phyloP scores from a whole-genome alignment of 2,329 filamentous ascomycete genomes.

The Colletotrichum sp. region DNA sequence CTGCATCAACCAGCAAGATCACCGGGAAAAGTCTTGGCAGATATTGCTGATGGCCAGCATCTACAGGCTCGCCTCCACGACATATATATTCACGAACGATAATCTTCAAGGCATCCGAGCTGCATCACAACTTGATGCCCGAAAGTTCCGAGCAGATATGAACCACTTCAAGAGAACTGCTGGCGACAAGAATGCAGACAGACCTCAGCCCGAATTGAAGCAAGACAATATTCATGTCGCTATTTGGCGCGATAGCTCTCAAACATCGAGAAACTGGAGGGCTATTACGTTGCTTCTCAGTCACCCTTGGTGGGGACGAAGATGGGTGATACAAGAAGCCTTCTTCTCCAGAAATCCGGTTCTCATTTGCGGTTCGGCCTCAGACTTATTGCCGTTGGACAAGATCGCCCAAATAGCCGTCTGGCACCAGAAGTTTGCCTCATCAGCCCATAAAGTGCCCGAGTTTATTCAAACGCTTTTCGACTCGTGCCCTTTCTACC shows the following conservation, averaged over 20 bases:
- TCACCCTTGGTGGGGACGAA: not conserved
- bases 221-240: not conserved
- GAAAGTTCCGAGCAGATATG: not conserved
- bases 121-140: not conserved
- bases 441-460: not conserved
- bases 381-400: not conserved
- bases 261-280: not conserved
- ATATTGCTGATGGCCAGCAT: not conserved
- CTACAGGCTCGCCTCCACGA: not conserved
- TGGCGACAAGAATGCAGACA: not conserved
- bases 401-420: not conserved
- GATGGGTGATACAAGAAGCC: not conserved
- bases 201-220: not conserved
- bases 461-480: not conserved
- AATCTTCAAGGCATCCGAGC: not conserved
- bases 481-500: not conserved
- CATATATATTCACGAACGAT: not conserved
- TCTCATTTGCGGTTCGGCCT: not conserved
- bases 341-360: not conserved
- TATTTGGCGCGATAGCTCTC: not conserved
- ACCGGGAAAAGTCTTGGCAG: not conserved
- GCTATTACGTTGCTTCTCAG: not conserved
- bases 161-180: not conserved
- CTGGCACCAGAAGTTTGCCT: not conserved
- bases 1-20: not conserved